Evolutionary conservation across 2,329 filamentous ascomycete species (phyloP).

Genomic region (Diaporthe batatas): DNA sequence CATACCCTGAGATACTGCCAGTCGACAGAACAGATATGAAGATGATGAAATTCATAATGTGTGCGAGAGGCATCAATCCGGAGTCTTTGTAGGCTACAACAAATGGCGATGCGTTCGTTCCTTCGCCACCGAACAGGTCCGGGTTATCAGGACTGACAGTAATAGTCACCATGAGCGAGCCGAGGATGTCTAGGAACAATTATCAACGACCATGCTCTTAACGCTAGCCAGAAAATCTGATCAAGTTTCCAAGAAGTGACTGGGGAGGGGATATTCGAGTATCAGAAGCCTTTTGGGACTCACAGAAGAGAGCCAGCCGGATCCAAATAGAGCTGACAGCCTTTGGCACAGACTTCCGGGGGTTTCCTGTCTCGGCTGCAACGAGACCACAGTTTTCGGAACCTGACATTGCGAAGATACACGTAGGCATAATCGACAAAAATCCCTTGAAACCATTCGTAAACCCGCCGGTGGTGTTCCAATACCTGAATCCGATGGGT

Average conservation of each 20-base stretch:
- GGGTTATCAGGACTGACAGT: slow-evolving; percentile 56
- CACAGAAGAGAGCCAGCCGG: slow-evolving; percentile 58
- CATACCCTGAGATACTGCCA: slow-evolving; percentile 59
- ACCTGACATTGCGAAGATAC: slow-evolving; percentile 65
- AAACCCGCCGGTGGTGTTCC: slow-evolving; percentile 55
- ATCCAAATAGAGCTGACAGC: slow-evolving; percentile 61
- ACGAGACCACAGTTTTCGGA: slow-evolving; percentile 59
- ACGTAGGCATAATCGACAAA: slow-evolving; percentile 64
- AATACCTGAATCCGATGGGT: slow-evolving; percentile 60
- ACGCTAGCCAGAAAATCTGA: background rate
- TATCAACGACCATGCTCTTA: background rate
- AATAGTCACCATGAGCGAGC: slow-evolving; percentile 59
- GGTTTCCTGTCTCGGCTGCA: slow-evolving; percentile 59
- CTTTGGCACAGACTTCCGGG: slow-evolving; percentile 56
- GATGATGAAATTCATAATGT: slow-evolving; percentile 64
- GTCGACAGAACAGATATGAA: slow-evolving; percentile 61
- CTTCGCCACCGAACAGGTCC: slow-evolving; percentile 56
- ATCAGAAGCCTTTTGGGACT: background rate
- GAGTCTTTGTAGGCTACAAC: slow-evolving; percentile 59
- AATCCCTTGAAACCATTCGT: slow-evolving; percentile 63
- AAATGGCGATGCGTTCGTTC: slow-evolving; percentile 60
- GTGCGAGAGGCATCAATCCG: slow-evolving; percentile 55
- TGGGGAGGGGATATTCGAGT: background rate
- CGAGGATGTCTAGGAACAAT: slow-evolving; percentile 51
- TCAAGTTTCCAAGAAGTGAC: background rate